Percentiles rank a stretch among this genome's conserved stretches.
Evolutionary conservation across 1,284 basidiomycete genomes (phyloP).

Genomic region (Ceratobasidium sp.): DNA sequence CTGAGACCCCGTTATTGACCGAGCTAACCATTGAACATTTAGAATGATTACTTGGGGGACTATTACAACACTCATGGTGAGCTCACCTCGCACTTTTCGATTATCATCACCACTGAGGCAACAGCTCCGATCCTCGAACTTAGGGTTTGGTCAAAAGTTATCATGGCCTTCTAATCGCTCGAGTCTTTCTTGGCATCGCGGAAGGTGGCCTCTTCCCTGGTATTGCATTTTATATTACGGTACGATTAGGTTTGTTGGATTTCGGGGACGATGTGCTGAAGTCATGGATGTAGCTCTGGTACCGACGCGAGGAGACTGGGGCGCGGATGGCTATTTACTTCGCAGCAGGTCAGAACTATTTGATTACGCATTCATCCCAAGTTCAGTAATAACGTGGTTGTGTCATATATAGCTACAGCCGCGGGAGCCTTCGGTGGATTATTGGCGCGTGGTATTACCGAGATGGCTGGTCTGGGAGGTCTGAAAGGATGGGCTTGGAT

Average conservation of each 20-base stretch:
- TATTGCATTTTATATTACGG: constrained; percentile 65
- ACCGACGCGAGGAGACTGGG: constrained; percentile 44
- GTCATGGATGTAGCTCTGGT: constrained; percentile 54
- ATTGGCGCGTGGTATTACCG: constrained; percentile 69
- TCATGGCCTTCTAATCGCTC: constrained; percentile 64
- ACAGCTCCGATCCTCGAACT: not conserved
- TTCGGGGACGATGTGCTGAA: not conserved
- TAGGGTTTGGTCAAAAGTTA: constrained; percentile 56
- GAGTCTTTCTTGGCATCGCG: constrained; percentile 72
- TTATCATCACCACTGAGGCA: not conserved
- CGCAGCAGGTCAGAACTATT: constrained; percentile 16
- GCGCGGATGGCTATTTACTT: constrained; percentile 38
- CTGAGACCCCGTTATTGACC: not conserved
- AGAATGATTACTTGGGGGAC: constrained; percentile 40
- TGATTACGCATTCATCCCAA: not conserved
- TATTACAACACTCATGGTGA: constrained; percentile 69
- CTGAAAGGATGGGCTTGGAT: constrained; percentile 70
- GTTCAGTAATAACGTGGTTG: not conserved
- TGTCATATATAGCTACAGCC: constrained; percentile 14
- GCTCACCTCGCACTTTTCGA: not conserved
- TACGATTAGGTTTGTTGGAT: not conserved
- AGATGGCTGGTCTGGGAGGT: constrained; percentile 73
- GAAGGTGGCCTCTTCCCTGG: constrained; percentile 75
- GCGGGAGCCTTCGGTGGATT: constrained; percentile 72
- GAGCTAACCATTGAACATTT: not conserved